Evolutionary conservation across 2,329 filamentous ascomycete genomes (phyloP).

Genomic region (Fusarium sp.): DNA sequence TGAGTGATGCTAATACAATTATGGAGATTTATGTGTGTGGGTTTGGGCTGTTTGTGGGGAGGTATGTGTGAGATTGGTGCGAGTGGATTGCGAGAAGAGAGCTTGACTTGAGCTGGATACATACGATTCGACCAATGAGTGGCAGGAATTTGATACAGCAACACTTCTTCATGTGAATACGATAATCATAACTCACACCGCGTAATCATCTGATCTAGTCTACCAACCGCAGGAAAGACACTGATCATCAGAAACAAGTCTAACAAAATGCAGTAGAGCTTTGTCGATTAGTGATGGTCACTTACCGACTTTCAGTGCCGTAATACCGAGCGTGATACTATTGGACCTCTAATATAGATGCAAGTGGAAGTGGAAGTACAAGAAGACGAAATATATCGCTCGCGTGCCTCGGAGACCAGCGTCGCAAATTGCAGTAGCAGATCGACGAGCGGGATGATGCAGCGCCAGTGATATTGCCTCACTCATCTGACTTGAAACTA

Average conservation of each 20-base stretch:
- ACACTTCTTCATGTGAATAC: constrained; percentile 5
- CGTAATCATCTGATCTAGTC: neutral
- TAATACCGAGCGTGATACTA: neutral
- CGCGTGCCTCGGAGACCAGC: constrained; percentile 19
- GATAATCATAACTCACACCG: neutral
- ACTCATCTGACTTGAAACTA: constrained; percentile 20
- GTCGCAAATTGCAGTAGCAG: constrained; percentile 1
- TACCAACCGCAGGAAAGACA: neutral
- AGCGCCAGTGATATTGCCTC: constrained; percentile 19
- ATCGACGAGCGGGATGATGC: constrained; percentile 8
- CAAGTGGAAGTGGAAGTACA: neutral
- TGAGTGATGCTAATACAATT: constrained; percentile 13
- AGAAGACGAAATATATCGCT: constrained; percentile 24
- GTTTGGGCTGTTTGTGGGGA: neutral
- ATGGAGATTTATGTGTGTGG: neutral
- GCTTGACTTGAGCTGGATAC: neutral
- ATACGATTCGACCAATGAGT: constrained; percentile 22
- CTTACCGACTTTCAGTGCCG: constrained; percentile 13
- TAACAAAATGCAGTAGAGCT: neutral
- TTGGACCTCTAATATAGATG: neutral
- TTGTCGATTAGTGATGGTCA: neutral
- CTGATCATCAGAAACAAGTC: neutral
- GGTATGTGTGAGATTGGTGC: neutral
- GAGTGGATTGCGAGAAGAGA: neutral
- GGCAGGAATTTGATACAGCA: neutral